Conservation (phyloP, 768 basidiomycete species). For the Trametes elegans region DNA sequence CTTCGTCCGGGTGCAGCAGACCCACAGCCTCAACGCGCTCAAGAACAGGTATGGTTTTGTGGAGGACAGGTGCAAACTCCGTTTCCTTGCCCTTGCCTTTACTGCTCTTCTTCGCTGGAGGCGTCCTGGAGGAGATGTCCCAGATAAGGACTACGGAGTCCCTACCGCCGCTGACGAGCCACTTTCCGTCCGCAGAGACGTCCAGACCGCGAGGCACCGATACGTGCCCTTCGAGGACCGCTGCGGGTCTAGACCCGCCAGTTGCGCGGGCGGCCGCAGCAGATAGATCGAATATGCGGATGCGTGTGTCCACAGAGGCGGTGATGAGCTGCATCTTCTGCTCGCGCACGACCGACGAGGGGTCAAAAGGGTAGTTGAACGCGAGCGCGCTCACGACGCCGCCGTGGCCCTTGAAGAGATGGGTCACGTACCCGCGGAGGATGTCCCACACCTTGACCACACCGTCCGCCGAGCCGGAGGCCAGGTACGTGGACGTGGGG, state of each 20-base stretch:
- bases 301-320: conserved; percentile 87
- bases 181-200: conserved; percentile 80
- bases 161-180: conserved; percentile 87
- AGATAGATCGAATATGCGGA: conserved; percentile 89
- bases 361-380: conserved; percentile 76
- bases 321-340: conserved; percentile 80
- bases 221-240: conserved; percentile 91
- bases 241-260: conserved; percentile 61
- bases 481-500: conserved; percentile 86
- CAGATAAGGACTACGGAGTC: conserved; percentile 93
- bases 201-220: conserved; percentile 92
- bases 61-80: conserved; percentile 53
- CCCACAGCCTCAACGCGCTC: conserved; percentile 90
- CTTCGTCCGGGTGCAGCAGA: conserved; percentile 53
- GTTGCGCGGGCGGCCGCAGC: conserved; percentile 57
- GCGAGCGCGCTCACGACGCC: conserved; percentile 92
- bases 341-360: conserved; percentile 41
- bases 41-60: conserved; percentile 77
- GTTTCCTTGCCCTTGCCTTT: conserved; percentile 49
- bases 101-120: conserved; percentile 30
- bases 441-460: conserved; percentile 98
- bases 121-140: conserved; percentile 55
- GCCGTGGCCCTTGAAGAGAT: conserved; percentile 94
- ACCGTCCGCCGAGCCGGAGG: conserved; percentile 95
- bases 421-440: conserved; percentile 82